Evolutionary conservation across 257 asterid genomes (phyloP).

Genomic region (Solanum habrochaites): DNA sequence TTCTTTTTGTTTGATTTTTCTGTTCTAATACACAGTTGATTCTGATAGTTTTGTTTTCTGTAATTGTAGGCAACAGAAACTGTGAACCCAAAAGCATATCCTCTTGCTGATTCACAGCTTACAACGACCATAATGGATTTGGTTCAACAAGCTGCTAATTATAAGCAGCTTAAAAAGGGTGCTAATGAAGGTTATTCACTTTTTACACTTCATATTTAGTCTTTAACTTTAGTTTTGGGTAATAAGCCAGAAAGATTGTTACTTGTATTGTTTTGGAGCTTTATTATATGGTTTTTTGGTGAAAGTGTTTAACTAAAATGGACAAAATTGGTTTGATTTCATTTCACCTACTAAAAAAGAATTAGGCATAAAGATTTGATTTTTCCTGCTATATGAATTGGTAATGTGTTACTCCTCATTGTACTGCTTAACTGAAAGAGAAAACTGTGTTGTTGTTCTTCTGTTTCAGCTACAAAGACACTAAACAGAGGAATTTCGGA

Average conservation of each 20-base stretch:
- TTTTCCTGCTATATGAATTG: background rate
- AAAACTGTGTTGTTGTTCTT: background rate
- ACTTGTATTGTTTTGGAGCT: background rate
- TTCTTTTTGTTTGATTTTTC: background rate
- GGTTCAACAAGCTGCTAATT: constrained; percentile 87
- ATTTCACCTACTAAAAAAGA: background rate
- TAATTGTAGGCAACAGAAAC: constrained; percentile 46
- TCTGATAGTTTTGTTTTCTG: background rate
- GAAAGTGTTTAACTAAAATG: background rate
- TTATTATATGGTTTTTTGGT: no score
- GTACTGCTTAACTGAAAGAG: background rate
- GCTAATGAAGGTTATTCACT: constrained; percentile 72
- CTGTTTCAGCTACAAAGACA: constrained; percentile 77
- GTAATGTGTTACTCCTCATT: background rate
- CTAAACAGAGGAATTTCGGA: constrained; percentile 92
- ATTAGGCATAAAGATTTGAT: background rate
- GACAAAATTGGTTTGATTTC: background rate
- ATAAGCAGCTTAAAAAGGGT: constrained; percentile 91
- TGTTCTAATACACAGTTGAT: background rate
- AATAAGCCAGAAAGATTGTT: background rate
- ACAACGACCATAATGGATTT: constrained; percentile 73
- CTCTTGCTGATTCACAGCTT: constrained; percentile 79
- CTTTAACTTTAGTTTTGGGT: background rate
- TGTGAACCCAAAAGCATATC: constrained; percentile 87
- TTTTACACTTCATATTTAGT: background rate